A percentile compares a stretch with the other conserved stretches of the same genome.
These are phyloP conservation scores for Fusarium sp. DNA, from an alignment of 2,329 filamentous ascomycete genomes.

Conservation along the genomic window DNA sequence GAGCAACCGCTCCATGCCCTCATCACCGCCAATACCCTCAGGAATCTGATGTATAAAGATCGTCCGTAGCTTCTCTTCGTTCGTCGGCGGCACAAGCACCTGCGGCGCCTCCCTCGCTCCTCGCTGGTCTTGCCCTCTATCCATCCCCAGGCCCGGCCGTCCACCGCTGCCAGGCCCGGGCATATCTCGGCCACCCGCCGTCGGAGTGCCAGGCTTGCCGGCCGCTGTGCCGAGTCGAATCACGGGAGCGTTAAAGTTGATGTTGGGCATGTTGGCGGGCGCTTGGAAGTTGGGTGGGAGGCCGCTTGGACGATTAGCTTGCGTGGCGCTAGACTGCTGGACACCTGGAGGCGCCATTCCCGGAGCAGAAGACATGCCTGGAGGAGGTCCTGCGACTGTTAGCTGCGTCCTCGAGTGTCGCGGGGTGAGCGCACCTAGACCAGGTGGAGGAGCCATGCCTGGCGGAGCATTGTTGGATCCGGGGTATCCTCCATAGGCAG, in stretches of 20 bases:
- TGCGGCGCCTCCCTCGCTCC: conserved; percentile 79
- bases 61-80: conserved; percentile 92
- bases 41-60: conserved; percentile 92
- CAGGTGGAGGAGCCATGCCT: conserved; percentile 84
- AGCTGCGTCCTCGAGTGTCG: conserved; percentile 19
- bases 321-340: conserved; percentile 80
- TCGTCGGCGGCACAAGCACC: conserved; percentile 84
- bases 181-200: conserved; percentile 58
- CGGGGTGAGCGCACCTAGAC: conserved; percentile 76
- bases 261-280: conserved; percentile 93
- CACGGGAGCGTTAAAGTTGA: conserved; percentile 97
- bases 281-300: conserved; percentile 90
- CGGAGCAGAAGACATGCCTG: conserved; percentile 85
- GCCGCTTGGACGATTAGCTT: conserved; percentile 84
- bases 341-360: conserved; percentile 86
- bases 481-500: conserved; percentile 81
- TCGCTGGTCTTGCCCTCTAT: conserved; percentile 76
- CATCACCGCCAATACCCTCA: conserved; percentile 82
- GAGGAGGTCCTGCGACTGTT: conserved; percentile 74
- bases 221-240: conserved; percentile 90
- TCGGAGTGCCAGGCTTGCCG: conserved; percentile 69
- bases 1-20: conserved; percentile 84
- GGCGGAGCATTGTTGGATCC: conserved; percentile 70
- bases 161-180: conserved; percentile 53
- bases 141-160: conserved; percentile 71